Conservation (phyloP, 257 asterid genomes). For the Solanum chiquidenum region DNA sequence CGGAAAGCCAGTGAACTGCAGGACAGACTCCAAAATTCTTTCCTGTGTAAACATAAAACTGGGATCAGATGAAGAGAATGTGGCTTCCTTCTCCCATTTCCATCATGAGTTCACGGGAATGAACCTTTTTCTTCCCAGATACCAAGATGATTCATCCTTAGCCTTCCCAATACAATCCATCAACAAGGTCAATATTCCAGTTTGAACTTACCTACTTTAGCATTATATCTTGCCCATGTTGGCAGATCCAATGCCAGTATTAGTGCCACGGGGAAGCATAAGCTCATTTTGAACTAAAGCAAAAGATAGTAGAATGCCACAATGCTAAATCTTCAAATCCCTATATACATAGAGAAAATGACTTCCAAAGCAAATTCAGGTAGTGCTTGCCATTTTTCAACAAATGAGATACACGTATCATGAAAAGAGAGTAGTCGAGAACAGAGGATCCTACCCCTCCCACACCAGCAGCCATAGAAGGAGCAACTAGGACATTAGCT, state of each 20-base stretch:
- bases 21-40: neutral
- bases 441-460: conserved; percentile 69
- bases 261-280: neutral
- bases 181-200: neutral
- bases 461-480: conserved; percentile 95
- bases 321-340: neutral
- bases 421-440: neutral
- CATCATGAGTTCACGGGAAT: neutral
- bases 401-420: neutral
- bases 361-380: neutral
- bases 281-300: neutral
- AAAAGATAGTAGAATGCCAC: neutral
- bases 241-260: neutral
- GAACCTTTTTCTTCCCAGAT: neutral
- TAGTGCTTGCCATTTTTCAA: neutral
- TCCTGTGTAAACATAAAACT: neutral
- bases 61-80: neutral
- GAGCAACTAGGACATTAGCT: conserved; percentile 81
- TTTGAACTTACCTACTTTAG: neutral
- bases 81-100: neutral
- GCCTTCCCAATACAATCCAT: neutral
- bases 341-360: neutral
- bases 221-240: neutral
- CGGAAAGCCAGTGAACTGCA: neutral
- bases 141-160: neutral